Percentiles rank a stretch among this genome's conserved stretches.
These are phyloP conservation scores for Kwoniella mangroviensis DNA, from an alignment of 768 basidiomycete species.

Conservation along the genomic window DNA sequence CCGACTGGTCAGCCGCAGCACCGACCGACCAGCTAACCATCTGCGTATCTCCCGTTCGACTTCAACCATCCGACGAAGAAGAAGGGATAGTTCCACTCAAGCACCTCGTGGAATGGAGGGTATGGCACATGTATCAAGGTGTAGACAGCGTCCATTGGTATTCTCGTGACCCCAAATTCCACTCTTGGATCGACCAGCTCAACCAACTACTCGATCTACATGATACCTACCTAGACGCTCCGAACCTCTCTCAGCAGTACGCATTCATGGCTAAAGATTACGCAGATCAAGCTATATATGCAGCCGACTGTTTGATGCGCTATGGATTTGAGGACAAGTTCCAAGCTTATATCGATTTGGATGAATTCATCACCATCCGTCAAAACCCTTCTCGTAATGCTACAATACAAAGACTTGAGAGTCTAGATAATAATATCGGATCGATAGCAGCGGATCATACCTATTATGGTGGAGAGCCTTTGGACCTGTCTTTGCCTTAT, in stretches of 20 bases:
- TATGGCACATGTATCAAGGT: conserved; percentile 23
- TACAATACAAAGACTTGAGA: neutral
- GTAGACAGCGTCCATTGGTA: conserved; percentile 21
- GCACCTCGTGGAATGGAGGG: conserved; percentile 18
- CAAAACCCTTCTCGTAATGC: conserved; percentile 2
- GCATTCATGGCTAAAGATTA: neutral
- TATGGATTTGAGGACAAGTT: conserved; percentile 15
- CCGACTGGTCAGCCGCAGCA: neutral
- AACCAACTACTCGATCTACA: conserved; percentile 1
- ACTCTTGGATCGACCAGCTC: conserved; percentile 6
- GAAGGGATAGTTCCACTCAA: neutral
- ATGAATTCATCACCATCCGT: conserved; percentile 14
- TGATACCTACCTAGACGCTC: conserved; percentile 16
- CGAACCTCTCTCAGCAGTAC: neutral
- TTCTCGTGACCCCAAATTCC: conserved; percentile 7
- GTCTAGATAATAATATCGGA: neutral
- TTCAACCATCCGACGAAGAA: conserved; percentile 1
- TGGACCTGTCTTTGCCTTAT: neutral
- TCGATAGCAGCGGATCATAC: conserved; percentile 18
- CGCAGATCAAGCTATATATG: conserved; percentile 14
- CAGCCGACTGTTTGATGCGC: conserved; percentile 20
- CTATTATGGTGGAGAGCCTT: conserved; percentile 2
- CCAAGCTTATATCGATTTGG: conserved; percentile 22
- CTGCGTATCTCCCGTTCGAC: conserved; percentile 17
- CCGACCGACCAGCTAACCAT: conserved; percentile 1